Evolutionary conservation across 768 basidiomycete species (phyloP).

Genomic region (Guyanaporus albipodus): DNA sequence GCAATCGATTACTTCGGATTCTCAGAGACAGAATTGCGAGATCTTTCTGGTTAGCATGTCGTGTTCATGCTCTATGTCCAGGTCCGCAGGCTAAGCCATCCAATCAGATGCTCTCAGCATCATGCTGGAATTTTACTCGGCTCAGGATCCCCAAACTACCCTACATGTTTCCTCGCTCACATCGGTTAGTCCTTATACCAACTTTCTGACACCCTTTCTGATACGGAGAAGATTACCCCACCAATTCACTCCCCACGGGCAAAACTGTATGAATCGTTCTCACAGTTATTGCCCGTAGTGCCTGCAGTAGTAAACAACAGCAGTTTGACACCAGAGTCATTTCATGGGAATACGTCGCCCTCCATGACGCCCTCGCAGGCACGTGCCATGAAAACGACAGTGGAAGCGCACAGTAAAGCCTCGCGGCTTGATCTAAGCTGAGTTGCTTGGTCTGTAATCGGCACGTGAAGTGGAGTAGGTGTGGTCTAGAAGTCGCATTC

Average conservation of each 20-base stretch:
- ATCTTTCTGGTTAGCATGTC: constrained; percentile 52
- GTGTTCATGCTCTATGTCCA: neutral
- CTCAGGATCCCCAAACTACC: constrained; percentile 51
- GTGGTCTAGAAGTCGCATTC: too few species aligned
- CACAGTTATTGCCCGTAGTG: constrained; percentile 28
- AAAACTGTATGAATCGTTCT: constrained; percentile 39
- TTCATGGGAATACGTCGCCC: constrained; percentile 56
- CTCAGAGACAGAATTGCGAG: constrained; percentile 51
- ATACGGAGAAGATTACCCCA: constrained; percentile 42
- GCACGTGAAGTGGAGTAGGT: too few species aligned
- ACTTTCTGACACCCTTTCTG: constrained; percentile 2
- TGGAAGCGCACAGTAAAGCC: constrained; percentile 18
- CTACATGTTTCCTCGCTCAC: constrained; percentile 49
- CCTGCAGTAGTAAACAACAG: constrained; percentile 30
- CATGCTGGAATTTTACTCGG: constrained; percentile 68
- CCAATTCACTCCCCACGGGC: constrained; percentile 39
- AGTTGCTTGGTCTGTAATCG: neutral
- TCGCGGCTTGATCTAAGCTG: constrained; percentile 29
- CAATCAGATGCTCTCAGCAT: constrained; percentile 57
- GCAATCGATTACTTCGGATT: constrained; percentile 67
- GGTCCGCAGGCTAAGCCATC: constrained; percentile 4
- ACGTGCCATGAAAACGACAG: constrained; percentile 8
- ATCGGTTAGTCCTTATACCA: constrained; percentile 39
- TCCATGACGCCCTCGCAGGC: constrained; percentile 28
- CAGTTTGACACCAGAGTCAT: constrained; percentile 55